Conservation (phyloP, 75 land plant genomes). For the Pseudotsuga menziesii region DNA sequence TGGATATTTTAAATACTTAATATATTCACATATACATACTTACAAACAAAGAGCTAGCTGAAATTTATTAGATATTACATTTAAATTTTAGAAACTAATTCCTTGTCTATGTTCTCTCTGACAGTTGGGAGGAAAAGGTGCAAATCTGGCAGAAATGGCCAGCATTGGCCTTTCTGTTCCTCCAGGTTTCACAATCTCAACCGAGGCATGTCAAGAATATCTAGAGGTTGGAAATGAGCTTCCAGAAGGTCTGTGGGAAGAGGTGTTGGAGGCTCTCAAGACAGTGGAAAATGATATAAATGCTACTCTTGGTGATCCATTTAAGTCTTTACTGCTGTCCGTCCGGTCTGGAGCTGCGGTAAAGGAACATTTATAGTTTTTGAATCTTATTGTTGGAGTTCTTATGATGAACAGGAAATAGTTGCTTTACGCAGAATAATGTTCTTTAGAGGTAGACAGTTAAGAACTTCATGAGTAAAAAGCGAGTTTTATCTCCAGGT, state of each 20-base stretch:
- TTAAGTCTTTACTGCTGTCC: conserved; percentile 84
- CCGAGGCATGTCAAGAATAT: conserved; percentile 93
- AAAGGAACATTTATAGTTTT: conserved; percentile 6
- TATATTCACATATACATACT: neutral
- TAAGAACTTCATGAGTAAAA: neutral
- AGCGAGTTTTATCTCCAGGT: conserved; percentile 2
- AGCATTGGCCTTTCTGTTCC: conserved; percentile 98
- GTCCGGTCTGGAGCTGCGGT: conserved; percentile 99
- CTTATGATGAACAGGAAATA: neutral
- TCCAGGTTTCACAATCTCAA: conserved; percentile 94
- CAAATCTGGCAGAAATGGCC: conserved; percentile 98
- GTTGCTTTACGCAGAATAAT: neutral
- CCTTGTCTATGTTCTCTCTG: conserved; percentile 3
- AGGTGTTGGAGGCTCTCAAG: conserved; percentile 67
- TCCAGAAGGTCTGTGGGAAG: conserved; percentile 89
- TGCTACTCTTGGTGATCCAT: conserved; percentile 81
- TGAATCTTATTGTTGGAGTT: neutral
- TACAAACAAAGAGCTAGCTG: neutral
- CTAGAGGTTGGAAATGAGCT: conserved; percentile 62
- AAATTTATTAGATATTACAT: neutral
- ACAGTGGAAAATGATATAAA: conserved; percentile 79
- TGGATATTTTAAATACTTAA: too few species aligned
- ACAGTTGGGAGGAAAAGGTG: conserved; percentile 98
- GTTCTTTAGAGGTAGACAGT: neutral
- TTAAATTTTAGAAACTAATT: neutral